Conservation (phyloP, 371 early-diverging fungal genomes). For the Vairimorpha necatrix region DNA sequence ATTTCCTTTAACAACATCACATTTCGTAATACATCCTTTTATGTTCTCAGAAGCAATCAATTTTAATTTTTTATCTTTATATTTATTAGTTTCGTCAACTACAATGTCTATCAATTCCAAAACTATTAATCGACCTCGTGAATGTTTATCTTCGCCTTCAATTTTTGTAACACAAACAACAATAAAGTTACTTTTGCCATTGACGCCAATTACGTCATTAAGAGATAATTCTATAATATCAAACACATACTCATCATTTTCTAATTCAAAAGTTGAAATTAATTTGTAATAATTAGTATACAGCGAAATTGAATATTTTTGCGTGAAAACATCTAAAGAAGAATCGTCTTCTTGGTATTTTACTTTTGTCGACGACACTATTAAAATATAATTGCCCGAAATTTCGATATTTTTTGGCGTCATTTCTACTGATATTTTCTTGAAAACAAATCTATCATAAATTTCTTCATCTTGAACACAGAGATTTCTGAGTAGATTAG, state of each 20-base stretch:
- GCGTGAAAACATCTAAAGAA: slow-evolving; percentile 15
- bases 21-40: slow-evolving; percentile 53
- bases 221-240: slow-evolving; percentile 42
- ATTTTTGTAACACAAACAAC: slow-evolving; percentile 56
- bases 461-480: background rate
- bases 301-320: slow-evolving; percentile 15
- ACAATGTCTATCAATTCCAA: slow-evolving; percentile 60
- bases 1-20: slow-evolving; percentile 54
- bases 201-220: slow-evolving; percentile 45
- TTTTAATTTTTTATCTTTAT: slow-evolving; percentile 56
- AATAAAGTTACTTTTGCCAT: slow-evolving; percentile 45
- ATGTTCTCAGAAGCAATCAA: slow-evolving; percentile 56
- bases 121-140: slow-evolving; percentile 58
- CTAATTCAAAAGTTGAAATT: slow-evolving; percentile 39
- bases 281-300: slow-evolving; percentile 15
- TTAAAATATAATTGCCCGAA: slow-evolving; percentile 20
- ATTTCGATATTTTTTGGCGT: slow-evolving; percentile 23
- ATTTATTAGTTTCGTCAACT: slow-evolving; percentile 38
- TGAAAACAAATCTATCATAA: slow-evolving; percentile 8
- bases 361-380: slow-evolving; percentile 5
- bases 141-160: slow-evolving; percentile 61
- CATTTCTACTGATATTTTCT: background rate
- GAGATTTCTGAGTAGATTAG: background rate
- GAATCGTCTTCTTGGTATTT: slow-evolving; percentile 12
- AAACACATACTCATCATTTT: slow-evolving; percentile 50